phyloP scores from a whole-genome alignment of 805 yeast genomes.

The Sugiyamaella qingdaonensis region DNA sequence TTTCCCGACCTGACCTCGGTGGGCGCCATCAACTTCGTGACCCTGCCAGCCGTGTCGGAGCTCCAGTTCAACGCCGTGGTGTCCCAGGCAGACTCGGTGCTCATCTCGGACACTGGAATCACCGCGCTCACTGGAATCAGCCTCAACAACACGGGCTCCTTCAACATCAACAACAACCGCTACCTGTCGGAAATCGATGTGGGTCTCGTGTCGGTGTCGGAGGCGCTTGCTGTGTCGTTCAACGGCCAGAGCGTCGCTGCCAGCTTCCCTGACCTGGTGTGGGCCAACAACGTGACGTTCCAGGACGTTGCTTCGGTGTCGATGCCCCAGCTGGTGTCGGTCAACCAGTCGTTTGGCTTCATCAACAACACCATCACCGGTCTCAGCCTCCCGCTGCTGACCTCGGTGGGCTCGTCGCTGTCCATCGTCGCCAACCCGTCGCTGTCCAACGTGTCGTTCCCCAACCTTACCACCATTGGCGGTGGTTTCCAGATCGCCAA shows the following conservation, averaged over 20 bases:
- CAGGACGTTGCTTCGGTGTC: constrained; percentile 73
- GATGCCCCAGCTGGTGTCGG: constrained; percentile 59
- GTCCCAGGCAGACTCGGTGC: constrained; percentile 64
- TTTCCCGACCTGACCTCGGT: constrained; percentile 78
- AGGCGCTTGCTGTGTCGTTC: constrained; percentile 71
- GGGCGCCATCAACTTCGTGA: constrained; percentile 72
- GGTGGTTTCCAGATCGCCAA: constrained; percentile 92
- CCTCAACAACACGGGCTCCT: constrained; percentile 33
- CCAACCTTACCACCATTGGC: constrained; percentile 66
- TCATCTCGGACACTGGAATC: constrained; percentile 42
- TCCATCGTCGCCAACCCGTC: constrained; percentile 69
- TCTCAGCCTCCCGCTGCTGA: constrained; percentile 43
- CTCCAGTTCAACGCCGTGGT: constrained; percentile 70
- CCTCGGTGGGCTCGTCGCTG: constrained; percentile 73
- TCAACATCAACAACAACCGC: constrained; percentile 85
- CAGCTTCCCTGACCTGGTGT: constrained; percentile 48
- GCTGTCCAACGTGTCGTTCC: constrained; percentile 64
- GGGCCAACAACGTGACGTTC: constrained; percentile 88
- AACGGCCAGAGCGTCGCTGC: constrained; percentile 76
- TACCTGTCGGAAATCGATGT: constrained; percentile 62
- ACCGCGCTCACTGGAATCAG: constrained; percentile 37
- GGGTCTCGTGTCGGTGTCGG: constrained; percentile 68
- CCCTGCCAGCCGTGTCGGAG: constrained; percentile 76
- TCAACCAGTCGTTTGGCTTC: constrained; percentile 82
- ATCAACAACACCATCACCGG: constrained; percentile 57